Evolutionary conservation across 2,329 filamentous ascomycete species (phyloP).

Genomic region (Pseudopyricularia cyperi): DNA sequence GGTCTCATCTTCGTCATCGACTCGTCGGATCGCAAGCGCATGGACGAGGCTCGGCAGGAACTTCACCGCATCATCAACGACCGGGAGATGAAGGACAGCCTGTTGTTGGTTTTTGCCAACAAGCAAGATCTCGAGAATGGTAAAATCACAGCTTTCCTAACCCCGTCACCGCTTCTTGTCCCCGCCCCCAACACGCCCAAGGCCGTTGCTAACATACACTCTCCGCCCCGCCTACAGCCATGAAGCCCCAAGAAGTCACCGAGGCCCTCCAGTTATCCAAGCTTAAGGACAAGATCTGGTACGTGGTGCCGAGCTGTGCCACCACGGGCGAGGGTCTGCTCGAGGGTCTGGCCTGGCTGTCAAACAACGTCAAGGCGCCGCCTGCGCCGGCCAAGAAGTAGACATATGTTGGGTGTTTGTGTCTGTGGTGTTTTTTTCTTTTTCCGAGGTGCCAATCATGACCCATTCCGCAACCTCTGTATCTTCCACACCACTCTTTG

Average conservation of each 20-base stretch:
- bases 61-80: conserved; percentile 96
- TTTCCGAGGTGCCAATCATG: background rate
- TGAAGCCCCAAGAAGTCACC: conserved; percentile 70
- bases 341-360: conserved; percentile 72
- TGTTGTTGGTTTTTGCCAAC: conserved; percentile 93
- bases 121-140: conserved; percentile 90
- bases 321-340: conserved; percentile 70
- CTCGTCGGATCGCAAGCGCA: conserved; percentile 78
- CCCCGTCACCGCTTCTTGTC: background rate
- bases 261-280: conserved; percentile 63
- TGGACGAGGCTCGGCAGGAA: conserved; percentile 87
- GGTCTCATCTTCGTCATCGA: conserved; percentile 98
- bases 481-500: no score
- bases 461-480: background rate
- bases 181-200: background rate
- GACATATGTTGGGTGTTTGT: background rate
- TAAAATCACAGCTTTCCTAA: conserved; percentile 22
- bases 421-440: background rate
- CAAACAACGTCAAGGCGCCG: conserved; percentile 66
- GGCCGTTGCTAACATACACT: background rate
- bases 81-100: conserved; percentile 90
- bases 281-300: conserved; percentile 75
- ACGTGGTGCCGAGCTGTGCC: conserved; percentile 71
- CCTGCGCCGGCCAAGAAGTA: conserved; percentile 41
- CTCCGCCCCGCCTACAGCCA: conserved; percentile 32